phyloP scores from a whole-genome alignment of 2,329 filamentous ascomycete genomes.

The Xylariaceae sp. region DNA sequence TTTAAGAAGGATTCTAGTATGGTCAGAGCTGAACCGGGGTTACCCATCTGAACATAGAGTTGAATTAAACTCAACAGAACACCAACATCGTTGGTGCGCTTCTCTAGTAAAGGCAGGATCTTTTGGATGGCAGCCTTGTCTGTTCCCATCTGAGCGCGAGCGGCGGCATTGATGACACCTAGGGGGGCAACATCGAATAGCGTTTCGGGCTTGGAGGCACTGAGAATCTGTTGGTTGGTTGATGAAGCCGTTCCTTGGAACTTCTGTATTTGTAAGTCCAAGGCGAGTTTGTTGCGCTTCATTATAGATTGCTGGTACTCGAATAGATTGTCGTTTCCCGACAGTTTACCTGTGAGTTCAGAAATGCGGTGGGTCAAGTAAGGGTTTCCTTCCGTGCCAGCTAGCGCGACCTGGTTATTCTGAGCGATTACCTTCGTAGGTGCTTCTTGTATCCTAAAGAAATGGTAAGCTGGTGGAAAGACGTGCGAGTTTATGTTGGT shows the following conservation, averaged over 20 bases:
- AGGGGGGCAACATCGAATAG: slow-evolving; percentile 37
- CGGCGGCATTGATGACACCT: slow-evolving; percentile 62
- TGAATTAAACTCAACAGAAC: slow-evolving; percentile 75
- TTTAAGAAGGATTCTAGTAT: slow-evolving; percentile 71
- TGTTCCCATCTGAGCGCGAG: slow-evolving; percentile 57
- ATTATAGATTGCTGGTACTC: slow-evolving; percentile 61
- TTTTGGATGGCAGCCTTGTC: slow-evolving; percentile 65
- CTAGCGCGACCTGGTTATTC: slow-evolving; percentile 53
- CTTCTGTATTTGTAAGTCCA: slow-evolving; percentile 64
- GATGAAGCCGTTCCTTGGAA: slow-evolving; percentile 53
- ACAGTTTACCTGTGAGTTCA: slow-evolving; percentile 47
- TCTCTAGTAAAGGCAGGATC: slow-evolving; percentile 64
- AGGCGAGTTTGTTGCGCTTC: slow-evolving; percentile 56
- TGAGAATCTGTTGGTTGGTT: slow-evolving; percentile 39
- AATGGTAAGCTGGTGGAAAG: slow-evolving; percentile 5
- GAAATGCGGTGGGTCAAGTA: slow-evolving; percentile 61
- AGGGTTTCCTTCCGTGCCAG: slow-evolving; percentile 51
- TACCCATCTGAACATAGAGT: slow-evolving; percentile 67
- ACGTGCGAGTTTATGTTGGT: neutral
- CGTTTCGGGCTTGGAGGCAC: slow-evolving; percentile 26
- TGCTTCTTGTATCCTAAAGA: slow-evolving; percentile 56
- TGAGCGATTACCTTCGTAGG: slow-evolving; percentile 62
- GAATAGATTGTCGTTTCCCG: slow-evolving; percentile 62
- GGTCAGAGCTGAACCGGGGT: slow-evolving; percentile 67
- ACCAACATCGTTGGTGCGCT: slow-evolving; percentile 73